Evolutionary conservation across 169 alveolate genomes (phyloP).

Genomic region (Plasmodium cynomolgi): DNA sequence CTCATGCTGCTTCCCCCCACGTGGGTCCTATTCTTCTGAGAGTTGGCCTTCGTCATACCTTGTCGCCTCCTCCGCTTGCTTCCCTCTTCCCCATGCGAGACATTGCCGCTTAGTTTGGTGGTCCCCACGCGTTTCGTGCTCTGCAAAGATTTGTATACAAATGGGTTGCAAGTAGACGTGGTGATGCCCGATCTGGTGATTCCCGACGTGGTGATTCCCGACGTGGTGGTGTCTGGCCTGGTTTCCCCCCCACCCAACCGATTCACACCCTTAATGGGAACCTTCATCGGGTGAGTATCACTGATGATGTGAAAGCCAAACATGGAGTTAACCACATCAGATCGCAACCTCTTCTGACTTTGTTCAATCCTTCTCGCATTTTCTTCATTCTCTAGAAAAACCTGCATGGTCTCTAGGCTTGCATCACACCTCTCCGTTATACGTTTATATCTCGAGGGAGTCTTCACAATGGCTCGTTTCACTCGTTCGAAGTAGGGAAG

Average conservation of each 20-base stretch:
- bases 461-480: neutral
- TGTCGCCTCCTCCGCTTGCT: neutral
- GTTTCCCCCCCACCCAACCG: neutral
- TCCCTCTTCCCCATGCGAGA: neutral
- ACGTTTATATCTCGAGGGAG: neutral
- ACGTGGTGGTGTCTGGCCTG: neutral
- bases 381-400: constrained; percentile 11
- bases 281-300: constrained; percentile 58
- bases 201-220: neutral
- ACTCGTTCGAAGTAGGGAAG: constrained; percentile 4
- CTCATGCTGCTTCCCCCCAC: neutral
- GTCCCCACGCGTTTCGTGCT: neutral
- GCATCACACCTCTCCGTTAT: neutral
- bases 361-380: neutral
- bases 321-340: constrained; percentile 48
- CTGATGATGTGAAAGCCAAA: constrained; percentile 59
- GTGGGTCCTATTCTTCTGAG: neutral
- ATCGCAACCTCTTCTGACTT: constrained; percentile 21
- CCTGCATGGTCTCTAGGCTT: neutral
- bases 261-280: constrained; percentile 33
- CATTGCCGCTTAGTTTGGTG: neutral
- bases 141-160: neutral
- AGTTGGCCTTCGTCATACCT: neutral
- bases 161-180: neutral
- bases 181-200: neutral